Conservation (phyloP, 2,329 filamentous ascomycete species). For the Cordyceps cicadae region DNA sequence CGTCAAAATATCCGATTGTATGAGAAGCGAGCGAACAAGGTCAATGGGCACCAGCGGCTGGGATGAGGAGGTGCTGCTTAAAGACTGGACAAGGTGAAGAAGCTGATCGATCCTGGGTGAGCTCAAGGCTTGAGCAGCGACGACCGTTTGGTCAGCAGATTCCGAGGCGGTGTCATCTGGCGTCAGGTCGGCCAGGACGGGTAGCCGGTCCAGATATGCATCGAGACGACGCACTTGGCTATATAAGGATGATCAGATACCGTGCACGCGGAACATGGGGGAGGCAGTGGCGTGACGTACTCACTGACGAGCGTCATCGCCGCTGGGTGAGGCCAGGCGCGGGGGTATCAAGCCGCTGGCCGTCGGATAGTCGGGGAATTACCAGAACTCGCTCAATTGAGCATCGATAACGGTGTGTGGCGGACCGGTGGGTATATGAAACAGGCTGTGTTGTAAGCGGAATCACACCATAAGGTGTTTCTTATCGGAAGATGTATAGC, state of each 20-base stretch:
- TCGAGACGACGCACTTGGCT: constrained; percentile 57
- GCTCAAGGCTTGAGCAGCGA: constrained; percentile 35
- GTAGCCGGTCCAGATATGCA: constrained; percentile 56
- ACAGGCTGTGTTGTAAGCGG: not conserved
- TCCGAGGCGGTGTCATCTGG: constrained; percentile 34
- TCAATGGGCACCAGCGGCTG: constrained; percentile 51
- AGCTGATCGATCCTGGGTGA: constrained; percentile 53
- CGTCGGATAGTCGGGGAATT: constrained; percentile 6
- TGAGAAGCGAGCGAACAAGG: constrained; percentile 54
- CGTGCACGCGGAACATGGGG: not conserved
- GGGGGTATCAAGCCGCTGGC: not conserved
- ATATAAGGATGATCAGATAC: constrained; percentile 15
- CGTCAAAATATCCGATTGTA: constrained; percentile 47
- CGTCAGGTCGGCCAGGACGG: constrained; percentile 30
- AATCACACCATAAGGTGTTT: constrained; percentile 8
- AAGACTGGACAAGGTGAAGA: constrained; percentile 57
- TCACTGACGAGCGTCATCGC: constrained; percentile 41
- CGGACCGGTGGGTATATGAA: not conserved
- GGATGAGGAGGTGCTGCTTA: constrained; percentile 62
- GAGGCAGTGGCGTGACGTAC: constrained; percentile 26
- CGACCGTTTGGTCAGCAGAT: constrained; percentile 25
- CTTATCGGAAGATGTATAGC: constrained; percentile 8
- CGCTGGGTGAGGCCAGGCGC: constrained; percentile 1
- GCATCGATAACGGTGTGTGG: constrained; percentile 5
- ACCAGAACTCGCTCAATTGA: constrained; percentile 3